Evolutionary conservation across 768 basidiomycete species (phyloP), one percentile per base, ranked within the genome.

Genomic region (Rhodotorula kratochvilovae): DNA sequence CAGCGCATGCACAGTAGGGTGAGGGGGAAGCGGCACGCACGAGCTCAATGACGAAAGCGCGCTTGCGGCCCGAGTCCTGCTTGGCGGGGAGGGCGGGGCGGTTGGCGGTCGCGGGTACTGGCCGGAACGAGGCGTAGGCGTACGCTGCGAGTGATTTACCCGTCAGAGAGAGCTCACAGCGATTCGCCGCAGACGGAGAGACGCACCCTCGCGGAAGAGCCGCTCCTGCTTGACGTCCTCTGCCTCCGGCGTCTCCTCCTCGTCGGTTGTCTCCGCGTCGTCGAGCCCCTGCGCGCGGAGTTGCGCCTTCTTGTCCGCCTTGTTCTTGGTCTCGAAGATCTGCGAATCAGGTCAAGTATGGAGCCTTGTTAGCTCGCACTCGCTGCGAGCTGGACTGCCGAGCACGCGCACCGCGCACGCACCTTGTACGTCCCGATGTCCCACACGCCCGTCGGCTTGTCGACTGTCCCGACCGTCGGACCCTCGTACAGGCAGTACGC

Each of bases 371-470:
- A n/a, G n/a, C n/a, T n/a, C n/a, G n/a, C n/a, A n/a, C n/a, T n/a
- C n/a, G n/a, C n/a, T n/a, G n/a, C n/a, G n/a, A n/a, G n/a, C n/a
- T n/a, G n/a, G n/a, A n/a, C n/a, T n/a, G n/a, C n/a, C n/a, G 5
- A 2, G 36, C 50, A 12, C 11, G 8, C 33, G 42, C 21, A 11
- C 7, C 23, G 11, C 5, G 13, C 10, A 17, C 67, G 48, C 19
- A 70, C 72, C 33, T 12, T 35, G 54, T 73, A 73, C 25, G 46
- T 42, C 13, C 72, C 72, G 3, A 70, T 12, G 39, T 73, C 72
- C 53, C 57, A 63, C 33, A 61, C 36, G 7, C 42, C 66, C 25
- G 71, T 67, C 35, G 56, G 35, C 35, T 39, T 57, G 25, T 60
- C 25, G 11, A 36, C 27, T 50, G 39, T 17, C 7, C 6, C 25